These are phyloP conservation scores for Quercus tomentella DNA, from an alignment of 331 rosid genomes.

Conservation along the genomic window DNA sequence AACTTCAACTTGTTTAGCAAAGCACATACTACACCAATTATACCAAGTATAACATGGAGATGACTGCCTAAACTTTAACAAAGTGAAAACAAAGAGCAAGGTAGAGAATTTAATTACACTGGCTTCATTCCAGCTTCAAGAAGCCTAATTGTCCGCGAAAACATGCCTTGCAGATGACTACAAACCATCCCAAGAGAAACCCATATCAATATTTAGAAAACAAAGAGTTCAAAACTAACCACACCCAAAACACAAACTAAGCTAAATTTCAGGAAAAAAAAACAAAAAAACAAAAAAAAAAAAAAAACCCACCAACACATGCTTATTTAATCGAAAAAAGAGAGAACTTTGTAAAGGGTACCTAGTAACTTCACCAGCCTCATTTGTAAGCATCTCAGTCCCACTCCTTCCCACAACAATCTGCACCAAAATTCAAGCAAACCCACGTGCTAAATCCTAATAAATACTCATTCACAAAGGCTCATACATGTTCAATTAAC, in stretches of 20 bases:
- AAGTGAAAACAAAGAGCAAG: neutral
- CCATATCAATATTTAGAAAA: neutral
- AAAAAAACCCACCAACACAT: neutral
- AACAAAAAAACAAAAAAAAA: too few relatives aligned
- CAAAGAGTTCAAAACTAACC: neutral
- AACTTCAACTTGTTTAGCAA: constrained; percentile 2
- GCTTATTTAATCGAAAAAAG: neutral
- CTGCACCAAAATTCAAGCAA: constrained; percentile 39
- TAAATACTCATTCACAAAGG: neutral
- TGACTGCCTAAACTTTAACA: neutral
- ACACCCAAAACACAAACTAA: neutral
- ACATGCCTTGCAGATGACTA: constrained; percentile 99
- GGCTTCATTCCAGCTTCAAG: constrained; percentile 97
- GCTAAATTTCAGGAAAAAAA: neutral
- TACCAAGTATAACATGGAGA: neutral
- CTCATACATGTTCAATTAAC: neutral
- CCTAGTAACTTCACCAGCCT: constrained; percentile 99
- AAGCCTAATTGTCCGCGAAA: constrained; percentile 89
- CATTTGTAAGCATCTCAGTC: constrained; percentile 91
- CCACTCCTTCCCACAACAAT: constrained; percentile 99
- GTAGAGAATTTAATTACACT: constrained; percentile 43
- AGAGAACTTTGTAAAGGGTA: neutral
- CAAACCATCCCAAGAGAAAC: constrained; percentile 7
- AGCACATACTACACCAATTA: neutral
- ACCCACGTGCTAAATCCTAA: constrained; percentile 1